Percentiles rank a stretch among this genome's conserved stretches.
Conservation (phyloP, 2,329 filamentous ascomycete genomes). For the Xylariaceae sp. region DNA sequence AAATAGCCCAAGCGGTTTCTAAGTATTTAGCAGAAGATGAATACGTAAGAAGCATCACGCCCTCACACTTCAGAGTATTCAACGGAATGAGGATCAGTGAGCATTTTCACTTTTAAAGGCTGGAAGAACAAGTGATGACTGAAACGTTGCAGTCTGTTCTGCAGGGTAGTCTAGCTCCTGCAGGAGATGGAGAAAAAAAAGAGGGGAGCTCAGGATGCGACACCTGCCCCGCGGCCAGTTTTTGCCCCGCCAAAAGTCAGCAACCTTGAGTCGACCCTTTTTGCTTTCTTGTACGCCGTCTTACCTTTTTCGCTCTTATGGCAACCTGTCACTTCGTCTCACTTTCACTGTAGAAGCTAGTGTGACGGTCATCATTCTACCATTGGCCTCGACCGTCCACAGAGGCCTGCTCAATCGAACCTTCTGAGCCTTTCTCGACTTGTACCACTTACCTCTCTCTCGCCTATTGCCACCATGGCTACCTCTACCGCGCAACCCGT, state of each 20-base stretch:
- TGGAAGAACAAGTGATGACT: too few relatives aligned
- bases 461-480: conserved; percentile 34
- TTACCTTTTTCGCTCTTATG: conserved; percentile 5
- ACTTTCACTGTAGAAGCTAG: conserved; percentile 9
- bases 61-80: too few relatives aligned
- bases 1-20: too few relatives aligned
- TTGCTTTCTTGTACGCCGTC: conserved; percentile 7
- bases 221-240: conserved; percentile 21
- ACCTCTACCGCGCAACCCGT: conserved; percentile 38
- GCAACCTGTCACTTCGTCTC: conserved; percentile 3
- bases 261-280: not conserved
- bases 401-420: not conserved
- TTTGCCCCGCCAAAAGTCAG: conserved; percentile 22
- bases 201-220: not conserved
- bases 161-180: conserved; percentile 12
- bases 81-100: too few relatives aligned
- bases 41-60: too few relatives aligned
- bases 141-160: too few relatives aligned
- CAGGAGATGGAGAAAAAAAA: not conserved
- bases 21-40: too few relatives aligned
- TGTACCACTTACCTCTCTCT: not conserved
- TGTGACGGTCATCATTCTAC: conserved; percentile 8
- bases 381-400: conserved; percentile 4
- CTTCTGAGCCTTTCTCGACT: conserved; percentile 6
- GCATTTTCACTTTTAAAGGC: too few relatives aligned